Conservation (phyloP, 176 grass and related monocot species). For the Aegilops sharonensis region DNA sequence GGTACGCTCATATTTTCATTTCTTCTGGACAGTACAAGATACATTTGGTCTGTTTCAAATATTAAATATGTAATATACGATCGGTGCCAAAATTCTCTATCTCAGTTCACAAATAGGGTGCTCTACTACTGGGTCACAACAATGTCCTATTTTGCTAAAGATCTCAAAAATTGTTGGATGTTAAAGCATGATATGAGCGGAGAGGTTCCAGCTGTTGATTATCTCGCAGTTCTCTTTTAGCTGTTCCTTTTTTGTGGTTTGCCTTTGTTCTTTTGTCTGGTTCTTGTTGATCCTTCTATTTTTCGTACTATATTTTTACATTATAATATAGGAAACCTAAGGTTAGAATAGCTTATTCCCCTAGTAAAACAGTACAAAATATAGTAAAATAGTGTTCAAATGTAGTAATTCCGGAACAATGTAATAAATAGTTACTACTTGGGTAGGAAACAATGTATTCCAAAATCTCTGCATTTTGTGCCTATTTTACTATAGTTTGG, state of each 20-base stretch:
- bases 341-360: neutral
- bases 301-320: neutral
- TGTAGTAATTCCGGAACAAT: neutral
- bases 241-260: neutral
- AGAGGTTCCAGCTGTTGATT: neutral
- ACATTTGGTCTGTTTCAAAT: neutral
- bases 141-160: neutral
- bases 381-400: neutral
- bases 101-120: slow-evolving; percentile 1
- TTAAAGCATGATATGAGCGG: neutral
- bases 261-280: neutral
- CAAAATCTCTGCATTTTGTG: neutral
- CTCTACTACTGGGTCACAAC: neutral
- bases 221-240: neutral
- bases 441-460: neutral
- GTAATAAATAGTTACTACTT: neutral
- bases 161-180: neutral
- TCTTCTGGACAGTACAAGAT: slow-evolving; percentile 7
- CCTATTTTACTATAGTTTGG: neutral
- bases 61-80: neutral
- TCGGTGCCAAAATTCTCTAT: neutral
- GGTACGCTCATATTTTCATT: slow-evolving; percentile 58
- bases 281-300: neutral
- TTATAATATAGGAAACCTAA: neutral
- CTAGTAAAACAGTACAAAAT: neutral